Evolutionary conservation across 1,139 yeast species (phyloP).

Genomic region (Tardiomyces depauwii): DNA sequence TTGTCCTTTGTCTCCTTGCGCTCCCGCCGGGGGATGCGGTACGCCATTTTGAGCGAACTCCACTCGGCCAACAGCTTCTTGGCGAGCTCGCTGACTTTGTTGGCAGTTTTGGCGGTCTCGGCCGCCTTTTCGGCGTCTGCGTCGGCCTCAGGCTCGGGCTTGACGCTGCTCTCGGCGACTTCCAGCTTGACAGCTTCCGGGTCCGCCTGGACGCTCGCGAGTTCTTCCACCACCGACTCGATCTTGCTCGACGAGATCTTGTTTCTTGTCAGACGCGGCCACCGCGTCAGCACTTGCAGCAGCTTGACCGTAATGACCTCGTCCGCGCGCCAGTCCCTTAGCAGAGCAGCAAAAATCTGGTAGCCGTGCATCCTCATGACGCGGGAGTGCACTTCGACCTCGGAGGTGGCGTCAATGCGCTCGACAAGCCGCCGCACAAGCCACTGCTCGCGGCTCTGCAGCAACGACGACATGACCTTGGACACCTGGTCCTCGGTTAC

Average conservation of each 20-base stretch:
- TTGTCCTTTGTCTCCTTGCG: slow-evolving; percentile 1
- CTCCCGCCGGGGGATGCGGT: slow-evolving; percentile 58
- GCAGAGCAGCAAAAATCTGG: slow-evolving; percentile 56
- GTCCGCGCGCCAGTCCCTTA: slow-evolving; percentile 34
- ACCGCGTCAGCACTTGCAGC: slow-evolving; percentile 45
- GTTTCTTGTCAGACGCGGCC: slow-evolving; percentile 80
- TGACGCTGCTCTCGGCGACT: not conserved
- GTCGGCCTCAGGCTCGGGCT: too few relatives aligned
- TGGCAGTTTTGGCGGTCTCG: slow-evolving; percentile 5
- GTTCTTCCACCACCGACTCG: slow-evolving; percentile 46
- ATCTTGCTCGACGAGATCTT: slow-evolving; percentile 72
- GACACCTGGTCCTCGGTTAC: slow-evolving; percentile 46
- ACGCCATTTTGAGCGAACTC: slow-evolving; percentile 70
- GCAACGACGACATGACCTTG: slow-evolving; percentile 68
- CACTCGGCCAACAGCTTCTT: slow-evolving; percentile 48
- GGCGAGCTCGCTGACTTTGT: slow-evolving; percentile 29
- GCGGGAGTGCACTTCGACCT: slow-evolving; percentile 42
- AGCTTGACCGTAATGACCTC: slow-evolving; percentile 32
- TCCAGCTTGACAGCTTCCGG: slow-evolving; percentile 3
- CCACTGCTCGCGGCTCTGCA: slow-evolving; percentile 65
- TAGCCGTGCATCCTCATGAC: slow-evolving; percentile 81
- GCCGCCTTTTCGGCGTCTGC: not conserved
- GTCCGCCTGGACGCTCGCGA: slow-evolving; percentile 26
- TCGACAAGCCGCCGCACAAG: slow-evolving; percentile 56
- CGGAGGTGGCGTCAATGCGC: slow-evolving; percentile 50